phyloP scores from a whole-genome alignment of 140 eudicot genomes.

The Ambrosia hybrid region DNA sequence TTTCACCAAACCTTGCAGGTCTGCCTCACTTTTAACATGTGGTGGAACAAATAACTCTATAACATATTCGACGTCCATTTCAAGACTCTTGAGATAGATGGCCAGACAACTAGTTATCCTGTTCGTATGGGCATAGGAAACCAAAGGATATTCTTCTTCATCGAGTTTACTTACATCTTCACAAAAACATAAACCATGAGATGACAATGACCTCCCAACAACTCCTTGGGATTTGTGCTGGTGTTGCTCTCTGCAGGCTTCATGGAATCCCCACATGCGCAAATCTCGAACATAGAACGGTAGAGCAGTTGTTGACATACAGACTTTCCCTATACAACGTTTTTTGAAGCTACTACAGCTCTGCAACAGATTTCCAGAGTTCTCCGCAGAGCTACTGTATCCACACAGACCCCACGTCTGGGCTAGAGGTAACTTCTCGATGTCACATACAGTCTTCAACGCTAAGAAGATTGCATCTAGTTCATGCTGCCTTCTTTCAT shows the following conservation, averaged over 20 bases:
- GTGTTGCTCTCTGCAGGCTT: constrained; percentile 3
- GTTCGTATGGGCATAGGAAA: constrained; percentile 1
- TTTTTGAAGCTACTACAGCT: constrained; percentile 16
- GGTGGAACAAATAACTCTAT: constrained; percentile 15
- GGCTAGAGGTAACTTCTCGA: constrained; percentile 18
- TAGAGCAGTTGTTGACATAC: constrained; percentile 16
- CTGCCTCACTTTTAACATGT: neutral
- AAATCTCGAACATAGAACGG: constrained; percentile 11
- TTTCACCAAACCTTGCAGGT: constrained; percentile 12
- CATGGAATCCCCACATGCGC: constrained; percentile 13
- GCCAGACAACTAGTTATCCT: constrained; percentile 16
- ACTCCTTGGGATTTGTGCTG: constrained; percentile 15
- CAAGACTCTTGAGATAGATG: constrained; percentile 8
- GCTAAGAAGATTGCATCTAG: neutral
- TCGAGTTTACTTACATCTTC: constrained; percentile 8
- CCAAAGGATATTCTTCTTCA: constrained; percentile 16
- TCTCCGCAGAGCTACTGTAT: constrained; percentile 3
- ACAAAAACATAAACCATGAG: constrained; percentile 12
- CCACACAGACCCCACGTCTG: constrained; percentile 20
- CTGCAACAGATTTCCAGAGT: constrained; percentile 11
- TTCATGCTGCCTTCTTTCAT: constrained; percentile 8
- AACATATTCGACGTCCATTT: constrained; percentile 8
- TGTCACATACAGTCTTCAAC: constrained; percentile 24
- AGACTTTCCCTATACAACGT: constrained; percentile 18
- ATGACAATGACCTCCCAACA: constrained; percentile 16